Base-by-base conservation (phyloP, 768 basidiomycete species). In the Mrakia gelida region DNA sequence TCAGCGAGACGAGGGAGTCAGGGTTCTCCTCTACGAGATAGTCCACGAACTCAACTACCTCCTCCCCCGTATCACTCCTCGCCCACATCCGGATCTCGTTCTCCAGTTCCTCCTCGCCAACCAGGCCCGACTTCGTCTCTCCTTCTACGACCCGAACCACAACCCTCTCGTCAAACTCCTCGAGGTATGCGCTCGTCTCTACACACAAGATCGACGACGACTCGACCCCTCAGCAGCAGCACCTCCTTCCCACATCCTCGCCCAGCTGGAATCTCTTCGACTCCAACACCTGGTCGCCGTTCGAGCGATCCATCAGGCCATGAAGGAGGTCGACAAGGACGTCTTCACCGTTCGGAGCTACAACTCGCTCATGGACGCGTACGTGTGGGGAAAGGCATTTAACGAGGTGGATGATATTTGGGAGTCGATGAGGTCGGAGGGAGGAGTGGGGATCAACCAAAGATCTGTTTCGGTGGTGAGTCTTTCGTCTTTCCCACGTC, bases 261-360 rank as follows among this genome's bases (percentile, higher is more conserved):
- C 38, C 4, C 4, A 38, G 38, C 38, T 38, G 38, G 38, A 38
- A 38, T 38, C 38, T 8, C 38, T 38, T 38, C 38, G 38, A 3
- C 38, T 43, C 10, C 32, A 41, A 23, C 38, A 68, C 21, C 38
- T 68, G 13, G 65, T 6, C 15, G 65, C 32, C 38, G 18, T 68
- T 38, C 65, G 65, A 23, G 34, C 30, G 65, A 68, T 68, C 65
- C 65, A 68, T 43, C 65, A 41, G 9, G 65, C 65, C 13, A 68
- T 68, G 21, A 21, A 26, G 15, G 34, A 68, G 15, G 65, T 26
- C 32, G 23, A 26, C 11, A 28, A 38, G 65, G 34, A 68, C 23
- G 32, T 41, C 34, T 23, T 45, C 45, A 43, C 65, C 18, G 9
- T 23, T 4, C 32, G 65, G 26, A 43, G 65, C 23, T 1, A 10